Conservation (phyloP, 164 flowering plant genomes). For the Houttuynia cordata region DNA sequence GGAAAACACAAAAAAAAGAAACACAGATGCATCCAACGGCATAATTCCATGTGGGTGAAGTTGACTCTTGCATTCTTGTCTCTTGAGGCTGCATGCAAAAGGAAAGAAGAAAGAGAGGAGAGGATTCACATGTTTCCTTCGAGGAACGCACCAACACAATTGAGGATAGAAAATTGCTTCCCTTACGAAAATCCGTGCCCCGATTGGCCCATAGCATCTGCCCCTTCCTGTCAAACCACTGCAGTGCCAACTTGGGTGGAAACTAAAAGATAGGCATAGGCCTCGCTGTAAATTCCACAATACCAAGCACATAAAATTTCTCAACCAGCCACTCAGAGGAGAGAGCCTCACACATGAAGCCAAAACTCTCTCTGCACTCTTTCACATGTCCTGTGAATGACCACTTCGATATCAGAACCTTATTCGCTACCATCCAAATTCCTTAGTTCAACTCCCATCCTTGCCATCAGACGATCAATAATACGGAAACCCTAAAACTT, state of each 20-base stretch:
- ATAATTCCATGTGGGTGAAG: background rate
- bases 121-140: conserved; percentile 8
- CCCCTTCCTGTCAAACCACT: conserved; percentile 2
- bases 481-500: background rate
- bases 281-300: background rate
- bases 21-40: no score
- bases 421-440: conserved; percentile 1
- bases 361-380: background rate
- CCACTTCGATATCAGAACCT: background rate
- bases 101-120: background rate
- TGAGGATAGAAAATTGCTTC: background rate
- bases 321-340: background rate
- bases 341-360: background rate
- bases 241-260: conserved; percentile 1
- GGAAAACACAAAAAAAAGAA: no score
- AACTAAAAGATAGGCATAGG: background rate
- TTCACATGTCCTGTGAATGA: conserved; percentile 1
- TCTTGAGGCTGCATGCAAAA: background rate
- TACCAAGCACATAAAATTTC: background rate
- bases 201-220: background rate
- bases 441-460: background rate
- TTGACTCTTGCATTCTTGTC: no score
- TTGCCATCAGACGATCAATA: background rate
- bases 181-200: conserved; percentile 1
- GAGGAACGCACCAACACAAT: conserved; percentile 1